These are phyloP conservation scores for Leishmania arabica DNA, from an alignment of 208 protist genomes.

Conservation along the genomic window DNA sequence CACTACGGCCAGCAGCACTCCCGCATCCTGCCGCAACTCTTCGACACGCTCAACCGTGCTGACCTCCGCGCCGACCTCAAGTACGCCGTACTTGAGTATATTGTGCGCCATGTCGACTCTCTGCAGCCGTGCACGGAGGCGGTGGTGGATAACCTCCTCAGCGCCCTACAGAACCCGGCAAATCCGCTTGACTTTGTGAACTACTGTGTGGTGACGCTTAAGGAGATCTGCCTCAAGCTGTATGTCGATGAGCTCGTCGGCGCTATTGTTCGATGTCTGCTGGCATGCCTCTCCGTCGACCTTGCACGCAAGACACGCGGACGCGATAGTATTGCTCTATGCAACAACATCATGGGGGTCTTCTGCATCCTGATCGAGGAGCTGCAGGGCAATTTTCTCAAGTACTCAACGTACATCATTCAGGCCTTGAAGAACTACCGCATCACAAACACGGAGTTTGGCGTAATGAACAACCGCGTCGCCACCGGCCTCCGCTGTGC, in stretches of 20 bases:
- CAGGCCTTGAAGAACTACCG: constrained; percentile 69
- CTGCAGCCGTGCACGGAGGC: constrained; percentile 65
- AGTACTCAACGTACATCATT: constrained; percentile 71
- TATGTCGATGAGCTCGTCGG: constrained; percentile 80
- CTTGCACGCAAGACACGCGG: constrained; percentile 29
- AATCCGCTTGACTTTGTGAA: constrained; percentile 61
- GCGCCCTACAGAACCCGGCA: constrained; percentile 42
- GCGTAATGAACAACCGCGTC: constrained; percentile 55
- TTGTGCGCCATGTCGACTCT: constrained; percentile 60
- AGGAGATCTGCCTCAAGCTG: constrained; percentile 65
- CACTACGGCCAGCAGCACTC: constrained; percentile 46
- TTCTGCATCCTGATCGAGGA: constrained; percentile 63
- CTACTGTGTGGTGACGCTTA: constrained; percentile 56
- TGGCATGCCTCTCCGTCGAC: constrained; percentile 44
- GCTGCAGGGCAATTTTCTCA: constrained; percentile 80
- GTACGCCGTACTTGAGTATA: constrained; percentile 80
- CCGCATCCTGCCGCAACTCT: constrained; percentile 64
- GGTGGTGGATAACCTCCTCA: constrained; percentile 67
- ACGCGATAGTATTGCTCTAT: constrained; percentile 35
- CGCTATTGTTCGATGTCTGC: constrained; percentile 76
- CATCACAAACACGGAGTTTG: constrained; percentile 66
- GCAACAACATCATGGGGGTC: constrained; percentile 73
- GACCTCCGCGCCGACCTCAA: constrained; percentile 57
- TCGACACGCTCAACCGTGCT: constrained; percentile 67
- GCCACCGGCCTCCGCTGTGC: constrained; percentile 46